Conservation (phyloP, 768 basidiomycete species). For the Pholiota conissans region DNA sequence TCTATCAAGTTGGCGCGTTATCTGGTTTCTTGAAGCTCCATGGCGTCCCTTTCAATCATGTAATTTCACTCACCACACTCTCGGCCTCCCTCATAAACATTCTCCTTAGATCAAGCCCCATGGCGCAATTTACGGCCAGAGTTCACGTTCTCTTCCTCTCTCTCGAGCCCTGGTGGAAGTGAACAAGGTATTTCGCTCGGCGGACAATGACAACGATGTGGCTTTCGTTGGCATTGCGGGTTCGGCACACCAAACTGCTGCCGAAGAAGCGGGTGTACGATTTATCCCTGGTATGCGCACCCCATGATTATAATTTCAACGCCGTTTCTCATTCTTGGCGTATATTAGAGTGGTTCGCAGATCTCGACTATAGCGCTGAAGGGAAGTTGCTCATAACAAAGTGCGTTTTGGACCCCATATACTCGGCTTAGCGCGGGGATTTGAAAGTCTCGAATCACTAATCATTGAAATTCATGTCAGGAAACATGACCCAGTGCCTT, state of each 20-base stretch:
- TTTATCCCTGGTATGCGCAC: slow-evolving; percentile 56
- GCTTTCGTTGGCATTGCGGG: slow-evolving; percentile 66
- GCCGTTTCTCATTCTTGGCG: not conserved
- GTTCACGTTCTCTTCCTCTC: slow-evolving; percentile 52
- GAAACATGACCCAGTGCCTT: slow-evolving; percentile 48
- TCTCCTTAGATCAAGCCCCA: slow-evolving; percentile 54
- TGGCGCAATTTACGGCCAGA: slow-evolving; percentile 63
- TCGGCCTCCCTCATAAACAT: not conserved
- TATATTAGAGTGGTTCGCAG: slow-evolving; percentile 65
- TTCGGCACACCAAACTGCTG: slow-evolving; percentile 59
- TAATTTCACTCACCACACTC: slow-evolving; percentile 22
- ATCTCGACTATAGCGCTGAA: slow-evolving; percentile 57
- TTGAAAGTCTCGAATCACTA: too few species aligned
- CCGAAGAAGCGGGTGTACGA: slow-evolving; percentile 50
- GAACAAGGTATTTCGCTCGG: slow-evolving; percentile 45
- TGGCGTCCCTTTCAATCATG: slow-evolving; percentile 55
- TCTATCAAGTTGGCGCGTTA: slow-evolving; percentile 70
- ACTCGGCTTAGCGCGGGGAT: too few species aligned
- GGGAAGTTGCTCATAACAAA: slow-evolving; percentile 64
- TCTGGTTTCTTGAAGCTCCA: slow-evolving; percentile 57
- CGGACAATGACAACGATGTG: slow-evolving; percentile 32
- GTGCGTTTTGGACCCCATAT: slow-evolving; percentile 28
- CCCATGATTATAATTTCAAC: not conserved
- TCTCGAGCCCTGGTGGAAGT: slow-evolving; percentile 56
- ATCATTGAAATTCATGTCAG: too few species aligned